phyloP scores from a whole-genome alignment of 148 eudicot genomes.

The Nyssa sinensis region DNA sequence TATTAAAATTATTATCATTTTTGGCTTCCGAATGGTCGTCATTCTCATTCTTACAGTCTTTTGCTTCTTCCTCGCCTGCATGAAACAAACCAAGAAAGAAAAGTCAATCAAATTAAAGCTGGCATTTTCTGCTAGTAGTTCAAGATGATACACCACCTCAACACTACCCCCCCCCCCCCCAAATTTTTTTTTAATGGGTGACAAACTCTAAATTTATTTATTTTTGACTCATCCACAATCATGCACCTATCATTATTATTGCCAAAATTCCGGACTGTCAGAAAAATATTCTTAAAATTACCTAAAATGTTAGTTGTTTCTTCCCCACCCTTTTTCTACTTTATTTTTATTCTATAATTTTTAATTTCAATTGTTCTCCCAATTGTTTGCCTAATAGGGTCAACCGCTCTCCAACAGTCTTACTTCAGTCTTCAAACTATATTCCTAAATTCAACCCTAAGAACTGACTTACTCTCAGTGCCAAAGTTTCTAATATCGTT shows the following conservation, averaged over 20 bases:
- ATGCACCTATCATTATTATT: no score
- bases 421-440: no score
- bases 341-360: no score
- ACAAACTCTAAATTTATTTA: background rate
- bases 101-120: background rate
- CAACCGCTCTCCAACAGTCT: background rate
- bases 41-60: conserved; percentile 37
- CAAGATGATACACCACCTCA: no score
- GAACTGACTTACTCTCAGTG: background rate
- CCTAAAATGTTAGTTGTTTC: background rate
- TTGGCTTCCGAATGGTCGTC: conserved; percentile 26
- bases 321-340: background rate
- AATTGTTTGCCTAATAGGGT: no score
- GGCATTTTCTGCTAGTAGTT: no score
- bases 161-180: no score
- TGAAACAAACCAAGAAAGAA: conserved; percentile 13
- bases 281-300: no score
- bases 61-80: conserved; percentile 34
- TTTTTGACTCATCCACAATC: background rate
- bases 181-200: no score
- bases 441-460: conserved; percentile 9
- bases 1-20: conserved; percentile 39
- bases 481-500: background rate
- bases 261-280: no score
- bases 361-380: no score